These are phyloP conservation scores for Aegilops sharonensis DNA, from an alignment of 176 grass and related monocot species.

Conservation along the genomic window DNA sequence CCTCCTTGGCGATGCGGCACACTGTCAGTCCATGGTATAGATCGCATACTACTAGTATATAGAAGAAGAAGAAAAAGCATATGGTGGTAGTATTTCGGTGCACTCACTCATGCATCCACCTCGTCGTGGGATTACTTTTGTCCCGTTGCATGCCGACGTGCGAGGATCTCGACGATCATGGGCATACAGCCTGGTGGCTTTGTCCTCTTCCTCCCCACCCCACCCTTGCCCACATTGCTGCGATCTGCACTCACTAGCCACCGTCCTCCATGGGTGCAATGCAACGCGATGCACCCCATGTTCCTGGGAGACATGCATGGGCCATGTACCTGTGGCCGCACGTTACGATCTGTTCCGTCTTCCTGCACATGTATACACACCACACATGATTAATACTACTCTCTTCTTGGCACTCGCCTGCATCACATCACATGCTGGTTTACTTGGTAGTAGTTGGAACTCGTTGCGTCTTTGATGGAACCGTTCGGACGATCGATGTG, in stretches of 20 bases:
- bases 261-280: neutral
- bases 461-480: neutral
- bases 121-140: neutral
- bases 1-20: neutral
- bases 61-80: neutral
- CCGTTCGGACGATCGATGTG: neutral
- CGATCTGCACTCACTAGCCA: neutral
- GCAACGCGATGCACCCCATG: slow-evolving; percentile 3
- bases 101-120: neutral
- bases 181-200: neutral
- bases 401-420: neutral
- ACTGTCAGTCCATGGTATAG: neutral
- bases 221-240: neutral
- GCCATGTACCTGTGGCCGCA: slow-evolving; percentile 20
- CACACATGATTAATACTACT: neutral
- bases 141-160: neutral
- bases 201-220: neutral
- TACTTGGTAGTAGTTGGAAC: neutral
- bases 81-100: neutral
- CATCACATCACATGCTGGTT: neutral
- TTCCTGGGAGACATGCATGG: slow-evolving; percentile 12
- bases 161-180: neutral
- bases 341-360: neutral
- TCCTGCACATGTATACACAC: neutral
- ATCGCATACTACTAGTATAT: neutral